Base-by-base conservation (phyloP, 2,329 filamentous ascomycete genomes). In the Verruconis gallopava region DNA sequence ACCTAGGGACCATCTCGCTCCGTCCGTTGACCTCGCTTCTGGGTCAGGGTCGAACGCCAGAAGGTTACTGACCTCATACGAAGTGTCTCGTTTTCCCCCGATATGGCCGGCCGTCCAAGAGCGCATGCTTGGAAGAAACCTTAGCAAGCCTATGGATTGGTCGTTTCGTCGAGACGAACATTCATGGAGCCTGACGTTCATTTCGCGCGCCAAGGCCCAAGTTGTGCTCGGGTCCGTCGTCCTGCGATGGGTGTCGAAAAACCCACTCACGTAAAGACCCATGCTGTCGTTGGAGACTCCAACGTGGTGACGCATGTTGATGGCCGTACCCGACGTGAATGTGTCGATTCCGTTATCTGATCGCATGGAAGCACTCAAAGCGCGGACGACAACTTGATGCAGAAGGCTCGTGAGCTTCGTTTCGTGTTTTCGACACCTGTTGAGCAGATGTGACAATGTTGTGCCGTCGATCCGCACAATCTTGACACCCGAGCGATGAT, bases 11-110 rank as follows among this genome's bases (percentile, higher is more conserved):
- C n/a, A n/a, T 22, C 18, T 12, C 11, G 5, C 5, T 12, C 20
- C 37, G 9, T 15, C 9, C 15, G 11, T 22, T 19, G 5, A 12
- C 6, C 5, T 9, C 6, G 19, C 5, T 22, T 12, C 11, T 21
- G 5, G 15, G 15, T 12, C 20, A 15, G 5, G 12, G 9, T 20
- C 37, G 20, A 38, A 38, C 11, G 11, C 11, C 5, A 12, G 12
- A 12, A 38, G 18, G 15, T 38, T 38, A 21, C 37, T 38, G 15
- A 38, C 18, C 37, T 38, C 20, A 15, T 20, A 38, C 11, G 37
- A 38, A 9, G 11, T 12, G 5, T 20, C 37, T 22, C 37, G 14
- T 9, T 5, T 9, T 38, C 21, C 12, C 11, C 37, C 20, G 21
- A 38, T 38, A 12, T 38, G 19, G 5, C 9, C 20, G 19, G 14